These are phyloP conservation scores for Flammula alnicola DNA, from an alignment of 1,284 basidiomycete genomes.

Conservation along the genomic window DNA sequence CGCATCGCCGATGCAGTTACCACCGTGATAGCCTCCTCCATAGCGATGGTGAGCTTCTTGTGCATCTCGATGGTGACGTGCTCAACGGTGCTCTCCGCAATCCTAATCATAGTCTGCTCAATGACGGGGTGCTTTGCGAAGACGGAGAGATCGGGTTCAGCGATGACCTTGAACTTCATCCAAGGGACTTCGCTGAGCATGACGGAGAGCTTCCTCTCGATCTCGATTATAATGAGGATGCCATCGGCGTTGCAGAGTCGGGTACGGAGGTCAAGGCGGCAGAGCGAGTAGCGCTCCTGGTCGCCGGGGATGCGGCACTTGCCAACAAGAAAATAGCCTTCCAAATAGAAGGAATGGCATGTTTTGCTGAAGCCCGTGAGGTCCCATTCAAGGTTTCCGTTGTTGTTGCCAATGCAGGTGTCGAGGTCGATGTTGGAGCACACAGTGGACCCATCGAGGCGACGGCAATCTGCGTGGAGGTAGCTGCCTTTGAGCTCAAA, in stretches of 20 bases:
- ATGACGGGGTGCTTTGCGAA: too few species aligned
- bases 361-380: constrained; percentile 13
- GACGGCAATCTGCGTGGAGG: constrained; percentile 13
- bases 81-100: too few species aligned
- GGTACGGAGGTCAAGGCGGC: constrained; percentile 13
- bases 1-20: constrained; percentile 18
- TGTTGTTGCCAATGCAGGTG: constrained; percentile 10
- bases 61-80: constrained; percentile 17
- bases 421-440: constrained; percentile 15
- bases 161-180: too few species aligned
- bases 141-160: too few species aligned
- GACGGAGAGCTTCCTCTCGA: constrained; percentile 17
- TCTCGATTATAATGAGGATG: constrained; percentile 15
- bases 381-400: constrained; percentile 16
- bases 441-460: constrained; percentile 7
- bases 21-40: constrained; percentile 14
- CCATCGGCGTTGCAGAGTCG: constrained; percentile 15
- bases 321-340: constrained; percentile 11
- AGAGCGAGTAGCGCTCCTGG: constrained; percentile 7
- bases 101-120: too few species aligned
- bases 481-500: constrained; percentile 12
- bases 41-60: constrained; percentile 14
- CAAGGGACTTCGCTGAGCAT: too few species aligned
- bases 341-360: constrained; percentile 13
- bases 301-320: constrained; percentile 9